Conservation (phyloP, 2,329 filamentous ascomycete species). For the Penicillium hordei region DNA sequence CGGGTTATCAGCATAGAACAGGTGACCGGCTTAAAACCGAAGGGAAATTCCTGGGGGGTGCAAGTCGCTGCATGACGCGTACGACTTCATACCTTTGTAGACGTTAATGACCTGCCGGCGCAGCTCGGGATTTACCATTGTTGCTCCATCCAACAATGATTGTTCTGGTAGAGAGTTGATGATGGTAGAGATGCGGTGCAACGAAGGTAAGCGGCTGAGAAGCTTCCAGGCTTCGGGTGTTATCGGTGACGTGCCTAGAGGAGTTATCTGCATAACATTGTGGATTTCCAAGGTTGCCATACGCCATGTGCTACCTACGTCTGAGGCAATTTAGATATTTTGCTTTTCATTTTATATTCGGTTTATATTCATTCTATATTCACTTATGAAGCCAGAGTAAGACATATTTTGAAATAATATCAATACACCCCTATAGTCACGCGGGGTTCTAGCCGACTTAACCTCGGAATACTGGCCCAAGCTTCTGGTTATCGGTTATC, state of each 20-base stretch:
- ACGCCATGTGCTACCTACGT: not conserved
- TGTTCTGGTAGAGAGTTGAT: not conserved
- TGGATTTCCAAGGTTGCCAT: not conserved
- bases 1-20: not conserved
- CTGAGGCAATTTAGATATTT: not conserved
- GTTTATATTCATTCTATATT: too few species aligned
- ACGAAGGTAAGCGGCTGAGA: slow-evolving; percentile 6
- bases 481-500: slow-evolving; percentile 13
- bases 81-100: slow-evolving; percentile 70
- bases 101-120: slow-evolving; percentile 77
- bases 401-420: not conserved
- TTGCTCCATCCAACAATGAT: slow-evolving; percentile 8
- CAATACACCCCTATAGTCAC: not conserved
- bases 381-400: too few species aligned
- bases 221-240: slow-evolving; percentile 18
- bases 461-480: slow-evolving; percentile 15
- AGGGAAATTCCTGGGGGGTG: not conserved
- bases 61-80: not conserved
- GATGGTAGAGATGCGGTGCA: not conserved
- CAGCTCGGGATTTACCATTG: slow-evolving; percentile 57
- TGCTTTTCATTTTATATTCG: too few species aligned
- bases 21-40: not conserved
- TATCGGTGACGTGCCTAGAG: slow-evolving; percentile 22
- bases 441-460: slow-evolving; percentile 20
- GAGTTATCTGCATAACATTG: not conserved